Conservation (phyloP, 192 early-diverging fungal species). For the Cladochytrium replicatum region DNA sequence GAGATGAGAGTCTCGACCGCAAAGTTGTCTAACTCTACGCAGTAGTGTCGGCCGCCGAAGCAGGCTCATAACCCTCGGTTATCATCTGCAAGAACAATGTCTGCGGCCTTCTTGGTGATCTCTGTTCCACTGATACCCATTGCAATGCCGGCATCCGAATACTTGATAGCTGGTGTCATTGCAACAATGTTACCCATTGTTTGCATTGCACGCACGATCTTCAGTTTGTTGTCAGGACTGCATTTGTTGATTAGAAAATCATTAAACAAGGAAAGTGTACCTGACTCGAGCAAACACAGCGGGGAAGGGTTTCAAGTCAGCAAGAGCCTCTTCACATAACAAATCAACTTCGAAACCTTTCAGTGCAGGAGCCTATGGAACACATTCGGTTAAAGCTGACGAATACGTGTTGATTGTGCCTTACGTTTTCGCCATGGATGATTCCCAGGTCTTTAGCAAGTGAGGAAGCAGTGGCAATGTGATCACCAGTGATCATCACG, state of each 20-base stretch:
- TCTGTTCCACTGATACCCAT: constrained; percentile 96
- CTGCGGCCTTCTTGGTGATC: constrained; percentile 96
- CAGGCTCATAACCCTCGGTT: too few species aligned
- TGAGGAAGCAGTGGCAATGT: constrained; percentile 83
- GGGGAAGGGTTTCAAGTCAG: constrained; percentile 75
- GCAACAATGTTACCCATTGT: constrained; percentile 66
- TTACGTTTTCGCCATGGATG: constrained; percentile 35
- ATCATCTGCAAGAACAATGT: constrained; percentile 90
- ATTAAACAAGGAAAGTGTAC: constrained; percentile 2
- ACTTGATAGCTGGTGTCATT: constrained; percentile 93
- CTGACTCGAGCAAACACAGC: constrained; percentile 93
- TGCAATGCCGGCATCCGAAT: constrained; percentile 89
- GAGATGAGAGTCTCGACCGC: too few species aligned
- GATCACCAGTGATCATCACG: constrained; percentile 97
- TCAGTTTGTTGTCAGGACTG: constrained; percentile 94
- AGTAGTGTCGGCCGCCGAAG: too few species aligned
- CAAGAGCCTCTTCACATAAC: constrained; percentile 79
- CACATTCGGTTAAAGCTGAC: too few species aligned
- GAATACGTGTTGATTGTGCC: too few species aligned
- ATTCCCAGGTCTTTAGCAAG: constrained; percentile 89
- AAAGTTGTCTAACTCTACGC: too few species aligned
- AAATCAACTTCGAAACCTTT: constrained; percentile 83
- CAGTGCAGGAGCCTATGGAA: constrained; percentile 59
- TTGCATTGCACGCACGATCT: constrained; percentile 87
- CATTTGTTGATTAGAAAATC: too few species aligned